phyloP scores from a whole-genome alignment of 306 rosid species.

The Cicer pinnatifidum region DNA sequence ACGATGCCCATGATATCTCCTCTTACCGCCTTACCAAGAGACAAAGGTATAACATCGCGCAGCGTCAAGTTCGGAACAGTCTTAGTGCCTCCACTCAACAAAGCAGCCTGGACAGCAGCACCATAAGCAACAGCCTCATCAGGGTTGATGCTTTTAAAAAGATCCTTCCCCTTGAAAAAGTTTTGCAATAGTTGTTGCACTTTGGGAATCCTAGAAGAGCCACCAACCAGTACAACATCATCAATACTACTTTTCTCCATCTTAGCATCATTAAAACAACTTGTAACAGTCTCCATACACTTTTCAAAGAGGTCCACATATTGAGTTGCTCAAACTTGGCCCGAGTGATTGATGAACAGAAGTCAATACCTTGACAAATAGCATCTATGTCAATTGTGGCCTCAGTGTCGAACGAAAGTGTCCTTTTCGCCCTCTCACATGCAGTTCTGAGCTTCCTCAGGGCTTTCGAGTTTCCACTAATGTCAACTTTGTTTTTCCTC shows the following conservation, averaged over 20 bases:
- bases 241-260: neutral
- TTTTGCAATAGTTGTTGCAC: neutral
- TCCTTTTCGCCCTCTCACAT: neutral
- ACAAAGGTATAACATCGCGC: neutral
- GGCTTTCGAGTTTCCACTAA: no score
- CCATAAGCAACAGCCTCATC: constrained; percentile 29
- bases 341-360: neutral
- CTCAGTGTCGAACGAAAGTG: neutral
- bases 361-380: neutral
- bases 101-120: constrained; percentile 19
- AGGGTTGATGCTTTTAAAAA: constrained; percentile 15
- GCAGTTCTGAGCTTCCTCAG: no score
- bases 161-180: neutral
- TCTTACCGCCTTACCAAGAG: neutral
- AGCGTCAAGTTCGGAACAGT: neutral
- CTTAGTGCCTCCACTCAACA: neutral
- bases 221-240: constrained; percentile 28
- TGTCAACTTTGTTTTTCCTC: no score
- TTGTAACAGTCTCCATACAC: neutral
- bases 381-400: constrained; percentile 11
- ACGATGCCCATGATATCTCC: neutral
- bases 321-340: neutral
- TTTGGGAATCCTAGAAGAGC: constrained; percentile 25
- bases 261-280: neutral
- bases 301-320: neutral